Evolutionary conservation across 2,329 filamentous ascomycete genomes (phyloP).

Genomic region (Penicillium sp.): DNA sequence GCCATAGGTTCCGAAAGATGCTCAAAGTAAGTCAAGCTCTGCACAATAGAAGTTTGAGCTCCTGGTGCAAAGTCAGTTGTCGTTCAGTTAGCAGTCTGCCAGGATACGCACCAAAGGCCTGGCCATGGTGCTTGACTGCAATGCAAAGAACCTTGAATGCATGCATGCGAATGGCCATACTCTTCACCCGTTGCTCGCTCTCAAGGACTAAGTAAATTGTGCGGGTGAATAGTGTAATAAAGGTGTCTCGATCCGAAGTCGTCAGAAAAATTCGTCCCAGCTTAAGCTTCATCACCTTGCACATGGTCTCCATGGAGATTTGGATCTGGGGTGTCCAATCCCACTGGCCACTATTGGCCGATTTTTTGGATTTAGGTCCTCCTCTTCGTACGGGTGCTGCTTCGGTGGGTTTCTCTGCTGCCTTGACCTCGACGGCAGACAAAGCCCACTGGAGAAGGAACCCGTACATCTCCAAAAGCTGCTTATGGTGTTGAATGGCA

Average conservation of each 20-base stretch:
- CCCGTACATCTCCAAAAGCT: conserved; percentile 87
- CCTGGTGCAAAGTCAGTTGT: conserved; percentile 52
- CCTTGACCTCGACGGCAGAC: conserved; percentile 88
- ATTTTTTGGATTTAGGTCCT: conserved; percentile 73
- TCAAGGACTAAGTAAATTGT: conserved; percentile 93
- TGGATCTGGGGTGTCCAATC: conserved; percentile 87
- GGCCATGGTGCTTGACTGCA: conserved; percentile 94
- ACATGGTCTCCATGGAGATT: conserved; percentile 87
- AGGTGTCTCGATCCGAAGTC: conserved; percentile 93
- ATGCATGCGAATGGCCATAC: conserved; percentile 87
- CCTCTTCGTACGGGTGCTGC: conserved; percentile 70
- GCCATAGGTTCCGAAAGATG: conserved; percentile 99
- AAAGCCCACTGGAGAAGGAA: conserved; percentile 95
- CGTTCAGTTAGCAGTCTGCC: neutral
- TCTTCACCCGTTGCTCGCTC: conserved; percentile 89
- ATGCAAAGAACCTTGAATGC: conserved; percentile 96
- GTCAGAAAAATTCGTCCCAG: conserved; percentile 91
- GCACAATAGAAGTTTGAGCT: conserved; percentile 95
- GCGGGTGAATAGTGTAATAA: conserved; percentile 85
- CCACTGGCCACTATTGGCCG: conserved; percentile 73
- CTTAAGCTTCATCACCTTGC: conserved; percentile 91
- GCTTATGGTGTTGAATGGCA: conserved; percentile 80
- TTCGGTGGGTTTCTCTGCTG: conserved; percentile 79
- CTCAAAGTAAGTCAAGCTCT: conserved; percentile 97
- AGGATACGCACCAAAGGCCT: conserved; percentile 72